Percentiles rank a stretch among this genome's conserved stretches.
Evolutionary conservation across 306 rosid genomes (phyloP).

Genomic region (Cucumis cinereus): DNA sequence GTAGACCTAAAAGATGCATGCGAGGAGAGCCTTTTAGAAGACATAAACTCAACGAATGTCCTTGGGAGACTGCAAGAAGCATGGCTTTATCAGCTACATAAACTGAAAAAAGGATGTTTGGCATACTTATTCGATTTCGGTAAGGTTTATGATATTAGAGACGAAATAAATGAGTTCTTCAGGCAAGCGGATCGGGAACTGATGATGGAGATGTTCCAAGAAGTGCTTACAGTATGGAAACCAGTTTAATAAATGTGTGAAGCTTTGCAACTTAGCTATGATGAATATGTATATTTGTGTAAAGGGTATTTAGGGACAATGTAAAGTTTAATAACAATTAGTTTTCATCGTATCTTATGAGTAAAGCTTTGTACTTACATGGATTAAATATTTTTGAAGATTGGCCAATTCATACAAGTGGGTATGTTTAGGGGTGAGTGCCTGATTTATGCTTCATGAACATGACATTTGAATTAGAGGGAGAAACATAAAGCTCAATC

Average conservation of each 20-base stretch:
- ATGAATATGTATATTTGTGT: neutral
- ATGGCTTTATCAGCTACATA: slow-evolving; percentile 52
- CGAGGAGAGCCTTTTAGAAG: slow-evolving; percentile 85
- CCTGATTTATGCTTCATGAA: too few relatives aligned
- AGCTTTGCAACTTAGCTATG: neutral
- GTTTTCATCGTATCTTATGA: neutral
- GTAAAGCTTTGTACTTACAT: neutral
- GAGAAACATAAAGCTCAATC: too few relatives aligned
- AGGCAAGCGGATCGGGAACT: slow-evolving; percentile 68
- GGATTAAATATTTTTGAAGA: neutral
- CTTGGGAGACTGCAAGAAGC: slow-evolving; percentile 78
- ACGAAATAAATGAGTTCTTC: slow-evolving; percentile 42
- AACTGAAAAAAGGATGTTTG: slow-evolving; percentile 80
- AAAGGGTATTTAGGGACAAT: neutral
- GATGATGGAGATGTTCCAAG: slow-evolving; percentile 78
- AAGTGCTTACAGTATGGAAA: slow-evolving; percentile 55
- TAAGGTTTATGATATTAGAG: slow-evolving; percentile 60
- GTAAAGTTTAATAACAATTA: too few relatives aligned
- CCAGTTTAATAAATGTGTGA: slow-evolving; percentile 18
- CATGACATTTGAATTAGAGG: too few relatives aligned
- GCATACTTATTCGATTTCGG: slow-evolving; percentile 67
- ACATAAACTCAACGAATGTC: slow-evolving; percentile 56
- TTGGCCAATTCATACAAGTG: too few relatives aligned
- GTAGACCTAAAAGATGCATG: slow-evolving; percentile 53
- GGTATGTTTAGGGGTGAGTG: too few relatives aligned